Conservation (phyloP, 2,329 filamentous ascomycete genomes). For the Teratosphaeria zuluensis region DNA sequence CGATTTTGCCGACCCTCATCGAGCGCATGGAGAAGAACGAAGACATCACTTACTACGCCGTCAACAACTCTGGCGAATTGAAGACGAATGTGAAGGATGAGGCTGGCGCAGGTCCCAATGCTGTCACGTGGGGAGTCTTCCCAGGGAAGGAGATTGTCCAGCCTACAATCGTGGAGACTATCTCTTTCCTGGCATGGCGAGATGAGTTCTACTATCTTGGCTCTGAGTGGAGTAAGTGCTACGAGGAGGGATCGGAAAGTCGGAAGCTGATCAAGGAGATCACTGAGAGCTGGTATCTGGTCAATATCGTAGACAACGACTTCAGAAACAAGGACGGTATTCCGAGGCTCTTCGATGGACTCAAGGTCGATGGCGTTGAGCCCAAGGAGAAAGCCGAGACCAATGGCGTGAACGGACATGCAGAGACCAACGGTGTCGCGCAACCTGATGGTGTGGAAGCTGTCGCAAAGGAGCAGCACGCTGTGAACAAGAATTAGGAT, state of each 20-base stretch:
- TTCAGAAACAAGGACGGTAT: slow-evolving; percentile 78
- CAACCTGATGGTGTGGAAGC: neutral
- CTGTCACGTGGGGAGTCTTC: slow-evolving; percentile 99
- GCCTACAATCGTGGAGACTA: slow-evolving; percentile 96
- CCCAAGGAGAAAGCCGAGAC: slow-evolving; percentile 8
- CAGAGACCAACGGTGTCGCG: slow-evolving; percentile 2
- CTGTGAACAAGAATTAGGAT: neutral
- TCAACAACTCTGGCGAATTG: slow-evolving; percentile 72
- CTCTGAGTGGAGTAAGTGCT: slow-evolving; percentile 88
- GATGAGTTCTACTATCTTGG: slow-evolving; percentile 93
- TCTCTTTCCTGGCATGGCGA: slow-evolving; percentile 97
- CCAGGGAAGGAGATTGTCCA: slow-evolving; percentile 99
- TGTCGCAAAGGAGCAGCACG: neutral
- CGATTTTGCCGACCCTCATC: slow-evolving; percentile 67
- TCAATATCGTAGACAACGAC: slow-evolving; percentile 98
- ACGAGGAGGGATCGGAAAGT: slow-evolving; percentile 65
- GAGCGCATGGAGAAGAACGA: slow-evolving; percentile 65
- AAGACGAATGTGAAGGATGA: slow-evolving; percentile 71
- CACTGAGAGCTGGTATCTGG: slow-evolving; percentile 84
- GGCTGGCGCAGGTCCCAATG: slow-evolving; percentile 67
- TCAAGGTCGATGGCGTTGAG: slow-evolving; percentile 59
- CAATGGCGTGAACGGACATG: slow-evolving; percentile 8
- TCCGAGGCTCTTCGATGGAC: slow-evolving; percentile 74
- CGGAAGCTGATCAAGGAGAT: slow-evolving; percentile 69
- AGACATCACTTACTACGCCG: slow-evolving; percentile 87